These are phyloP conservation scores for Rhizophora apiculata DNA, from an alignment of 345 rosid genomes.

Conservation along the genomic window DNA sequence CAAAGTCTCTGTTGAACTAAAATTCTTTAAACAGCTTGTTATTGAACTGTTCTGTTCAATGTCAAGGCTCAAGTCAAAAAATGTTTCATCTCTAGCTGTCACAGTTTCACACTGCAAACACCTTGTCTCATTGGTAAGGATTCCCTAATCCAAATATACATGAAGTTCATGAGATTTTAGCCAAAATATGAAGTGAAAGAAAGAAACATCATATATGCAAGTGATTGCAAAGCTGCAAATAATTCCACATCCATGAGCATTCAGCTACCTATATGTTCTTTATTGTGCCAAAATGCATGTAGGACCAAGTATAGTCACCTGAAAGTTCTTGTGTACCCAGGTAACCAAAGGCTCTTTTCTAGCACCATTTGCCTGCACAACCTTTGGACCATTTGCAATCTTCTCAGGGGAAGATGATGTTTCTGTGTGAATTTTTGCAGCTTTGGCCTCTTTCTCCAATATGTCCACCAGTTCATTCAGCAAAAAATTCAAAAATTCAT, in stretches of 20 bases:
- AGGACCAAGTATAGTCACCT: constrained; percentile 41
- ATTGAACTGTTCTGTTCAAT: constrained; percentile 98
- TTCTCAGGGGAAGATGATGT: constrained; percentile 72
- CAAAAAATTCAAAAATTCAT: constrained; percentile 93
- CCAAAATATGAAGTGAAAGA: not conserved
- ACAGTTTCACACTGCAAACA: constrained; percentile 96
- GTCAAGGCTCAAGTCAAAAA: constrained; percentile 97
- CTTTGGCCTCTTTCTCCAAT: constrained; percentile 91
- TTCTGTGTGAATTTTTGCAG: constrained; percentile 72
- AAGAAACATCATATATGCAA: not conserved
- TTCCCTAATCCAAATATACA: constrained; percentile 55
- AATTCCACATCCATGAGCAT: not conserved
- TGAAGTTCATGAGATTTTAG: constrained; percentile 18
- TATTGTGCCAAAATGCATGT: not conserved
- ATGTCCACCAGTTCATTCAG: constrained; percentile 98
- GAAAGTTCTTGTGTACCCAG: constrained; percentile 98
- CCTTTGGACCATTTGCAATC: constrained; percentile 66
- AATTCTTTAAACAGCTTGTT: constrained; percentile 98
- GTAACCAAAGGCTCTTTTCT: constrained; percentile 88
- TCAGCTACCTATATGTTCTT: not conserved
- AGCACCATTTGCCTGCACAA: constrained; percentile 65
- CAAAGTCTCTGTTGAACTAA: constrained; percentile 99
- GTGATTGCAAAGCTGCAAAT: not conserved
- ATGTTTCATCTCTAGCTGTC: constrained; percentile 98
- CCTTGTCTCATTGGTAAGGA: constrained; percentile 97